Conservation (phyloP, 441 rosid species). For the Gossypium aridum region DNA sequence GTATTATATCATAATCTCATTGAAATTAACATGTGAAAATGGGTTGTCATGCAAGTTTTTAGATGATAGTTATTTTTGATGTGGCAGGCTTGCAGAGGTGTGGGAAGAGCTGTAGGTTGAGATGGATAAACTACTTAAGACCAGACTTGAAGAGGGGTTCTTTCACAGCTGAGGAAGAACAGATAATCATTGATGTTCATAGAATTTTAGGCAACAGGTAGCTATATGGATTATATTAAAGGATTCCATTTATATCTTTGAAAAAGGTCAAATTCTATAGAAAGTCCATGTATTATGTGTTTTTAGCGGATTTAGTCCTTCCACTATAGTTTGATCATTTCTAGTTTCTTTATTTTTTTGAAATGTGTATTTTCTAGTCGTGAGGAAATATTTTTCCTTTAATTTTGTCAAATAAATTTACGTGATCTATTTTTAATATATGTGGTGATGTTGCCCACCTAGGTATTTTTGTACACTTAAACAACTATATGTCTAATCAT, state of each 20-base stretch:
- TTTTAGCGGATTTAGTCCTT: no score
- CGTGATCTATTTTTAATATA: no score
- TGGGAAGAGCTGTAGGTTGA: slow-evolving; percentile 69
- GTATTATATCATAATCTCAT: slow-evolving; percentile 15
- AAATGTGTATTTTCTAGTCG: no score
- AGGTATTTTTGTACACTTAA: no score
- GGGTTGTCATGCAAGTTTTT: background rate
- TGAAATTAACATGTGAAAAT: background rate
- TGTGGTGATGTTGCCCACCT: no score
- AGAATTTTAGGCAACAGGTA: slow-evolving; percentile 68
- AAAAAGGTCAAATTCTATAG: background rate
- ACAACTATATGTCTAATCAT: no score
- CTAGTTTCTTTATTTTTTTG: no score
- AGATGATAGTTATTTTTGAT: background rate
- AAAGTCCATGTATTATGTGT: no score
- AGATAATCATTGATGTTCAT: slow-evolving; percentile 58
- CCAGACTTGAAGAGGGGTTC: slow-evolving; percentile 63
- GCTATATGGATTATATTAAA: background rate
- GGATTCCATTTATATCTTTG: background rate
- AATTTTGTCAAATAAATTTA: no score
- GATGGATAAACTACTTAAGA: slow-evolving; percentile 71
- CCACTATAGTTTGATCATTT: no score
- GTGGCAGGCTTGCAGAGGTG: slow-evolving; percentile 59
- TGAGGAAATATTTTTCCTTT: no score
- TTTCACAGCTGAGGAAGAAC: slow-evolving; percentile 54